Conservation (phyloP, 73 alveolate species). For the Tetrahymena thermophila region DNA sequence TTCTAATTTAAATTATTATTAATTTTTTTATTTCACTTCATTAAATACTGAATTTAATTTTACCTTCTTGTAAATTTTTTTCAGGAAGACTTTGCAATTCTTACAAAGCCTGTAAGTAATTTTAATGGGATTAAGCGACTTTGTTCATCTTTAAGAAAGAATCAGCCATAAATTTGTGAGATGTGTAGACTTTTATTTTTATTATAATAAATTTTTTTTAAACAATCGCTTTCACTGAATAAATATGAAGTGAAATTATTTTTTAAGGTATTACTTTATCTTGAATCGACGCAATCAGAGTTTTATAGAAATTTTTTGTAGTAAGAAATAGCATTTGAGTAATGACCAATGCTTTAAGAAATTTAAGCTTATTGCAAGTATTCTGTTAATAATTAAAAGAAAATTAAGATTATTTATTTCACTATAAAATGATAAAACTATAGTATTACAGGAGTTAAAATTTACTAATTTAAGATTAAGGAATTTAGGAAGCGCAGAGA, state of each 20-base stretch:
- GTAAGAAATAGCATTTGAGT: background rate
- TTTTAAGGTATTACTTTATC: background rate
- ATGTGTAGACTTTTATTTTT: background rate
- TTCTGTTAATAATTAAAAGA: background rate
- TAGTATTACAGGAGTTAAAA: background rate
- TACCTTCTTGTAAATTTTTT: background rate
- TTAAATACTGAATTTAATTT: background rate
- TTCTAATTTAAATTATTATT: background rate
- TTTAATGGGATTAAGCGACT: background rate
- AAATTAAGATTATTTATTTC: too few relatives aligned
- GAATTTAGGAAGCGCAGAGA: background rate
- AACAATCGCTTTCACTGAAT: background rate
- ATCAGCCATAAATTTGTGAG: background rate
- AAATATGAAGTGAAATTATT: background rate
- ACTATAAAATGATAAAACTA: background rate
- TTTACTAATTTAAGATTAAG: background rate
- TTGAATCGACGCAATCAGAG: background rate
- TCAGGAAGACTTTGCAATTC: background rate
- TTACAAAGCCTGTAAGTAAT: background rate
- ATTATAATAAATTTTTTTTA: background rate
- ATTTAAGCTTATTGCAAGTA: background rate
- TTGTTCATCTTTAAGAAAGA: background rate
- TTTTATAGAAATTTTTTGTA: background rate
- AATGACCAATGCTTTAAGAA: background rate
- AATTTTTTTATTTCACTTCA: background rate